Percentiles rank a stretch among this genome's conserved stretches.
Conservation (phyloP, 108 stramenopile species). For the Pseudonitzschia pungens region DNA sequence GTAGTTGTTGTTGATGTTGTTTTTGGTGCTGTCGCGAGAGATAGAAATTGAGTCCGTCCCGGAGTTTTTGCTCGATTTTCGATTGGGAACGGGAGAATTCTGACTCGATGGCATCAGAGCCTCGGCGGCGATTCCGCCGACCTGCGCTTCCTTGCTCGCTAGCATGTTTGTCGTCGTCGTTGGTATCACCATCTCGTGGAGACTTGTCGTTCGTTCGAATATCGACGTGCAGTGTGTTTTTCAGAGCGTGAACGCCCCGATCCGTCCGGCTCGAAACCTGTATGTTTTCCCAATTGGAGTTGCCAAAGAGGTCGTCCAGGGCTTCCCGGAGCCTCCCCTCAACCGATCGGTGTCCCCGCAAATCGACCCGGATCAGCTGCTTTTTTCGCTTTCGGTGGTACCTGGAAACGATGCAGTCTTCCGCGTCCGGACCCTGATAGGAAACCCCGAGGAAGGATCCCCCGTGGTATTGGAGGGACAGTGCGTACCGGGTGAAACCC, state of each 20-base stretch:
- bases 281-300: constrained; percentile 58
- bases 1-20: background rate
- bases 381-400: constrained; percentile 16
- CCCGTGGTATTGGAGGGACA: constrained; percentile 81
- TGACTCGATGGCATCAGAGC: background rate
- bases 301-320: constrained; percentile 48
- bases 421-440: constrained; percentile 61
- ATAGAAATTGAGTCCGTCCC: constrained; percentile 64
- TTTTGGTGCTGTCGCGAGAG: constrained; percentile 31
- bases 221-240: constrained; percentile 87
- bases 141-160: background rate
- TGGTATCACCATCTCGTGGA: constrained; percentile 27
- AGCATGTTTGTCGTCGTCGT: background rate
- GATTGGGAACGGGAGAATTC: background rate
- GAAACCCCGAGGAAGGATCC: constrained; percentile 63
- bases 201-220: constrained; percentile 23
- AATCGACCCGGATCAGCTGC: constrained; percentile 39
- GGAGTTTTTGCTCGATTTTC: constrained; percentile 31
- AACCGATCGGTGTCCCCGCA: constrained; percentile 63
- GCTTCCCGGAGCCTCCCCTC: constrained; percentile 74
- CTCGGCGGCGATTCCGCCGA: background rate
- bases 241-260: constrained; percentile 82
- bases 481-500: constrained; percentile 62
- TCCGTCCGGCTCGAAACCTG: constrained; percentile 81
- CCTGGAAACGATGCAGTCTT: constrained; percentile 39